Evolutionary conservation across 805 yeast species (phyloP), one percentile per base, ranked within the genome.

Genomic region (Metschnikowia gelsemii): DNA sequence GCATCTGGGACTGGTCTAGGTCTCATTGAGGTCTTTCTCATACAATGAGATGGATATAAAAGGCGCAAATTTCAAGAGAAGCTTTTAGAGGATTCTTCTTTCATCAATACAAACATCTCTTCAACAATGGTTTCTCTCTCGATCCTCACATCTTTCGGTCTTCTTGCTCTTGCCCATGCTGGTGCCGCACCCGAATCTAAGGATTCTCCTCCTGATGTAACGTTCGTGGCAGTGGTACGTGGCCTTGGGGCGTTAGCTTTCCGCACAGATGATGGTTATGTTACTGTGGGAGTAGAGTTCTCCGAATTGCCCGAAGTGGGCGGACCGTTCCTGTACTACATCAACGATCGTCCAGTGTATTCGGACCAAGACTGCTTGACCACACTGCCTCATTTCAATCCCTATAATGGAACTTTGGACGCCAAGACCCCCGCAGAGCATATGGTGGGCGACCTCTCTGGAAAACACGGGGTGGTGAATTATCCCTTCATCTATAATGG

Each of bases 401-500:
- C 89, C 4, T 82, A 74, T 56, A 56, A 35, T 13, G 82, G 86
- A 5, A 24, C 8, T 14, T 62, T 74, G 6, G 59, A 70, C 17
- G 70, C 66, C 33, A 80, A 86, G 59, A 79, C 72, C 40, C 49
- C 59, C 22, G 60, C 80, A 7, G 66, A 58, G 27, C 82, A 87
- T 58, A 80, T 79, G 60, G 76, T 83, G 28, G 90, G 90, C 44
- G 90, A 84, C 55, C 75, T 84, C 51, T 76, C 85, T 29, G 90
- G 90, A 31, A 84, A 83, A 60, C 88, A 84, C 61, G 90, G 90
- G 7, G 72, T 64, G 63, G 78, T 84, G 54, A 80, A 85, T 12
- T 80, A 85, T 56, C 79, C 75, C 58, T 81, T 79, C 60, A n/a
- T n/a, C n/a, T n/a, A n/a, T n/a, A n/a, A n/a, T n/a, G 64, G 76